Evolutionary conservation across 352 stramenopile species (phyloP).

Genomic region (Pythium aquatile): DNA sequence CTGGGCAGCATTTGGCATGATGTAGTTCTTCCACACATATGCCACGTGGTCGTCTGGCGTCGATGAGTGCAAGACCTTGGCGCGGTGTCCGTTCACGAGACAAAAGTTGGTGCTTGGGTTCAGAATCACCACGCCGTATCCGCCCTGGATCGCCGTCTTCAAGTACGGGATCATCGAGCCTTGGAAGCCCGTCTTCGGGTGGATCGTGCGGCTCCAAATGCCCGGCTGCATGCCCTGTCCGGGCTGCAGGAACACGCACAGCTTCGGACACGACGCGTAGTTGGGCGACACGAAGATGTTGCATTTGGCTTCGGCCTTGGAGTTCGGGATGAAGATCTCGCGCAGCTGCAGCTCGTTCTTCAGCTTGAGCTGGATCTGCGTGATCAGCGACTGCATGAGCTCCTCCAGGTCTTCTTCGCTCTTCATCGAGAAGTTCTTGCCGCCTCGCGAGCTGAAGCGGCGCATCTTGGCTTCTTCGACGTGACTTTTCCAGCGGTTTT

Average conservation of each 20-base stretch:
- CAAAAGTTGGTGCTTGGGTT: conserved; percentile 84
- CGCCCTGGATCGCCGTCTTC: conserved; percentile 82
- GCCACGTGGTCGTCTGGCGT: conserved; percentile 75
- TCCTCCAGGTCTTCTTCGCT: conserved; percentile 84
- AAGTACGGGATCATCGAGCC: conserved; percentile 88
- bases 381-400: conserved; percentile 80
- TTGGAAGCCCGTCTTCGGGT: conserved; percentile 80
- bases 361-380: conserved; percentile 84
- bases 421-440: conserved; percentile 78
- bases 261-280: conserved; percentile 73
- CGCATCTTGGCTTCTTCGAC: conserved; percentile 15
- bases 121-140: conserved; percentile 77
- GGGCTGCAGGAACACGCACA: conserved; percentile 82
- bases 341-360: conserved; percentile 81
- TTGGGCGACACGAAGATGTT: conserved; percentile 86
- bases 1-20: conserved; percentile 72
- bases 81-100: conserved; percentile 74
- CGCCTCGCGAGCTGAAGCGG: conserved; percentile 25
- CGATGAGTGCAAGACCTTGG: conserved; percentile 78
- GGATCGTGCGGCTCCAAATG: conserved; percentile 71
- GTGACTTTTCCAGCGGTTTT: neutral
- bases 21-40: conserved; percentile 89
- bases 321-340: conserved; percentile 88
- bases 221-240: conserved; percentile 62
- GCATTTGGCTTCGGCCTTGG: conserved; percentile 82